These are phyloP conservation scores for Ustilago tritici DNA, from an alignment of 1,284 basidiomycete genomes.

Conservation along the genomic window DNA sequence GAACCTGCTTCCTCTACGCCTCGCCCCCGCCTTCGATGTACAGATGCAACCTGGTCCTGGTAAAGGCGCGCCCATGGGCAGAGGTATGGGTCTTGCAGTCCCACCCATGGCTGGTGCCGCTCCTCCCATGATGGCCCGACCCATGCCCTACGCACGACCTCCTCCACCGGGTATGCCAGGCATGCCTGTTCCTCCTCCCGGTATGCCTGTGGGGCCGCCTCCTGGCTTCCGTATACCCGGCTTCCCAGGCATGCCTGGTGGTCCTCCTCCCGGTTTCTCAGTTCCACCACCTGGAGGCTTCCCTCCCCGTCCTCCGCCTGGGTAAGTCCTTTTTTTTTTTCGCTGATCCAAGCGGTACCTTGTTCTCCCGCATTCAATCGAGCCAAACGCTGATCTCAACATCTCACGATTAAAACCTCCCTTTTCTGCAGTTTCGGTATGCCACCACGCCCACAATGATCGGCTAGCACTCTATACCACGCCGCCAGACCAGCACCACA, in stretches of 20 bases:
- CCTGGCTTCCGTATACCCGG: slow-evolving; percentile 66
- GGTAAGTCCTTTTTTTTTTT: slow-evolving; percentile 14
- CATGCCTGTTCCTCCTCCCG: slow-evolving; percentile 70
- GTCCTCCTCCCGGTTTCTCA: slow-evolving; percentile 48
- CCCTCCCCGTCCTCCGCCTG: slow-evolving; percentile 47
- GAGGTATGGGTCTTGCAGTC: slow-evolving; percentile 91
- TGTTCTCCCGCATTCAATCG: not conserved
- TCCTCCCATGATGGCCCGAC: slow-evolving; percentile 72
- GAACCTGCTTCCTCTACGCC: not conserved
- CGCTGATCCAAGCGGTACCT: not conserved
- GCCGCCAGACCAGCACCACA: not conserved
- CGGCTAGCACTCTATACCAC: not conserved
- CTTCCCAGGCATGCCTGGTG: slow-evolving; percentile 47
- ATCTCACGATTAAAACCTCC: not conserved
- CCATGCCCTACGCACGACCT: slow-evolving; percentile 72
- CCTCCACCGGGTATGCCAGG: slow-evolving; percentile 76
- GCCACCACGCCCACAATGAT: slow-evolving; percentile 50
- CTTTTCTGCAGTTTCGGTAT: slow-evolving; percentile 38
- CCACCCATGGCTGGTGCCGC: slow-evolving; percentile 74
- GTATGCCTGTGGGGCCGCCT: slow-evolving; percentile 61
- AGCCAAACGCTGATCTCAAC: not conserved
- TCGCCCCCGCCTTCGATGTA: slow-evolving; percentile 1
- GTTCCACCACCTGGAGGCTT: slow-evolving; percentile 37
- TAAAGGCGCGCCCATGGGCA: slow-evolving; percentile 91
- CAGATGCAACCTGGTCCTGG: slow-evolving; percentile 88